Evolutionary conservation across 345 rosid species (phyloP).

Genomic region (Euphorbia peplus): DNA sequence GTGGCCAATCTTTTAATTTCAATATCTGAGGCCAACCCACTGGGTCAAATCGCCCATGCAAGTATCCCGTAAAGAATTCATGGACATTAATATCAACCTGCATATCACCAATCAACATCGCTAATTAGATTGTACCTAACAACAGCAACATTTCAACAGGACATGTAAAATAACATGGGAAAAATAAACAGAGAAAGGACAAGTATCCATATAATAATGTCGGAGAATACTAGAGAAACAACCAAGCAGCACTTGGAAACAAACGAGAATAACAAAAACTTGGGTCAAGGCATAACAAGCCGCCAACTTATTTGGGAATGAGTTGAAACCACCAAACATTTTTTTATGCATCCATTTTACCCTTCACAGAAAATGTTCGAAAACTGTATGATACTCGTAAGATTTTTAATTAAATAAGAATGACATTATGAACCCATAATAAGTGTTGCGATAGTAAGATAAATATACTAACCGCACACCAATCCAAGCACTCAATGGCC

Average conservation of each 20-base stretch:
- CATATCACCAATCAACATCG: conserved; percentile 20
- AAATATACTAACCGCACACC: conserved; percentile 39
- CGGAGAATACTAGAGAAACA: not conserved
- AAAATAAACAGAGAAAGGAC: too few relatives aligned
- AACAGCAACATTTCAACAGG: not conserved
- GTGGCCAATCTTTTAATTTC: conserved; percentile 89
- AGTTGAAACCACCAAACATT: not conserved
- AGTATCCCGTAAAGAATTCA: conserved; percentile 57
- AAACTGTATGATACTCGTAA: too few relatives aligned
- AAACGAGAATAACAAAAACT: too few relatives aligned
- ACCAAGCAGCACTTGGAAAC: not conserved
- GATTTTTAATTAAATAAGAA: too few relatives aligned
- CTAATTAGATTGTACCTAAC: not conserved
- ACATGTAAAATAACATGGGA: not conserved
- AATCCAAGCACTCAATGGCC: conserved; percentile 64
- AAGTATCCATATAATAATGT: not conserved
- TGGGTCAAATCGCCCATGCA: conserved; percentile 29
- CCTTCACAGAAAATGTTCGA: not conserved
- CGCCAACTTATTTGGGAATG: not conserved
- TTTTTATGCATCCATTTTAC: not conserved
- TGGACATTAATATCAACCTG: conserved; percentile 50
- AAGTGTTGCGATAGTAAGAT: not conserved
- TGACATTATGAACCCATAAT: too few relatives aligned
- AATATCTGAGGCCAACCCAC: conserved; percentile 54
- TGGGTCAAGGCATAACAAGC: not conserved